Evolutionary conservation across 192 early-diverging fungal genomes (phyloP), one percentile per base, ranked within the genome.

Genomic region (Coemansia sp.): DNA sequence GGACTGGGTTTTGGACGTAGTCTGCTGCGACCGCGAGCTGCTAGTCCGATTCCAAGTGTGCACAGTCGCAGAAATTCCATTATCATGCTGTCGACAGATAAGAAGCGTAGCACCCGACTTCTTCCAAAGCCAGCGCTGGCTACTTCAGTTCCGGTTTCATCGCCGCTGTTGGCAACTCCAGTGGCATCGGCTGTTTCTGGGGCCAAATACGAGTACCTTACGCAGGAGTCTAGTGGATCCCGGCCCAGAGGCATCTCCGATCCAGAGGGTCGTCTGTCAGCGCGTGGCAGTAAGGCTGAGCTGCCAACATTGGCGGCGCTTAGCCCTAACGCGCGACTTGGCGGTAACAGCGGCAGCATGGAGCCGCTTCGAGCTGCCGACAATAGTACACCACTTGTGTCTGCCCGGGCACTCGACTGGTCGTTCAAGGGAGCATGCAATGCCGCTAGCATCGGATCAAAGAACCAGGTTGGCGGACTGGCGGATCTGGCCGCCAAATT

Each of bases 241-340:
- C 69, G 73, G 15, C 73, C 73, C 34, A 66, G 78, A 18, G 76
- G 76, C 27, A 58, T 65, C 7, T 79, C 76, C 3, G 76, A 79
- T n/a, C 76, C 76, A 4, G 68, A 74, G 29, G 68, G 69, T n/a
- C 74, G 69, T 12, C 64, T 53, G 64, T 63, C 61, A 6, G 65
- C 45, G 15, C 69, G 64, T 13, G 66, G 38, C 37, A 76, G 74
- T 43, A 64, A 22, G 8, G 47, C 50, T 27, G 59, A 45, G 37
- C 24, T 53, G 29, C 53, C 30, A 34, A 30, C n/a, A 29, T 8
- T 56, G 22, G 20, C 45, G 16, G 11, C 32, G 24, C 35, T 37
- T 62, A n/a, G 43, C 16, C 39, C 40, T 12, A 27, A 32, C 53
- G 15, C 7, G 16, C 10, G 29, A 7, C 29, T 9, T 3, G 29